phyloP scores from a whole-genome alignment of 2,329 filamentous ascomycete genomes.

The Aspergillus fumigatiaffinis region DNA sequence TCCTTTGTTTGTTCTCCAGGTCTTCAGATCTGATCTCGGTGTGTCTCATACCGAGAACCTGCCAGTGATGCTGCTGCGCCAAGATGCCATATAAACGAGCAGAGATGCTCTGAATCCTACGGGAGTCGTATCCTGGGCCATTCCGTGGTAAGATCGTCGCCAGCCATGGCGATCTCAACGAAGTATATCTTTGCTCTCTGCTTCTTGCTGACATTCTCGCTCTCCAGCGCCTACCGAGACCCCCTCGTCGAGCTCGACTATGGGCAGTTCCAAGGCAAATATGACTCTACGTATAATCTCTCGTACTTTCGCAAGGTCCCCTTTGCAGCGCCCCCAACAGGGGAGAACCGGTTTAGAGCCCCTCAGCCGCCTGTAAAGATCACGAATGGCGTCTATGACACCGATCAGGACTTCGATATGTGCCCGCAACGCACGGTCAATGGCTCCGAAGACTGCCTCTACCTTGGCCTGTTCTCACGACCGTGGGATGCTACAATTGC shows the following conservation, averaged over 20 bases:
- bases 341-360: constrained; percentile 56
- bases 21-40: constrained; percentile 8
- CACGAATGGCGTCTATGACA: constrained; percentile 51
- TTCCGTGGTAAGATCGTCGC: neutral
- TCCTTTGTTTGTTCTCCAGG: neutral
- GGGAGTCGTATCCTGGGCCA: neutral
- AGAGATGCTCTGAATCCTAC: neutral
- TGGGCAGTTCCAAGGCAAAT: constrained; percentile 52
- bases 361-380: constrained; percentile 54
- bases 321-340: constrained; percentile 56
- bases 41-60: constrained; percentile 8
- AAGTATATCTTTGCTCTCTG: constrained; percentile 3
- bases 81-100: neutral
- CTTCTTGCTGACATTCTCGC: constrained; percentile 5
- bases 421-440: constrained; percentile 57
- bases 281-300: constrained; percentile 52
- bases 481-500: constrained; percentile 45
- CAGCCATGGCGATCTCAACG: constrained; percentile 10
- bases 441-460: constrained; percentile 59
- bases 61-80: neutral
- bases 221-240: constrained; percentile 19
- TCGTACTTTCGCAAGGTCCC: constrained; percentile 60
- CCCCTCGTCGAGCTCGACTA: constrained; percentile 46
- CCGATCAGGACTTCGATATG: constrained; percentile 53
- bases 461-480: constrained; percentile 57